These are phyloP conservation scores for Striga asiatica DNA, from an alignment of 257 asterid species.

Conservation along the genomic window DNA sequence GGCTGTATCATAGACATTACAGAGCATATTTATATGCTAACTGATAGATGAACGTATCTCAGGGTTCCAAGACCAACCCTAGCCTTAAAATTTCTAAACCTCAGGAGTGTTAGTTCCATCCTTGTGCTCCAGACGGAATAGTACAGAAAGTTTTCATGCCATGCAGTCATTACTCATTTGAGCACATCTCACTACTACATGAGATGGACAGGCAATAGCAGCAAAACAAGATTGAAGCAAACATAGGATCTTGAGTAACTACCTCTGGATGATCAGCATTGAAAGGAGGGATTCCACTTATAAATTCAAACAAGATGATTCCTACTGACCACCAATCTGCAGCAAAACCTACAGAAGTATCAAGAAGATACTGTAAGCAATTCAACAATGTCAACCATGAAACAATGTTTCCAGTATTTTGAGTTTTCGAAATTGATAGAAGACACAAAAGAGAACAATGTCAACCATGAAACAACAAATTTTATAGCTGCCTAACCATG, in stretches of 20 bases:
- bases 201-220: slow-evolving; percentile 1
- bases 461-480: background rate
- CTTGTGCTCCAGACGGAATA: slow-evolving; percentile 2
- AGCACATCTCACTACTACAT: slow-evolving; percentile 1
- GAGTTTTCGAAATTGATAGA: slow-evolving; percentile 7
- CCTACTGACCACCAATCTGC: slow-evolving; percentile 99
- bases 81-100: background rate
- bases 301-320: slow-evolving; percentile 66
- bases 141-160: background rate
- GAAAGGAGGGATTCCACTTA: slow-evolving; percentile 79
- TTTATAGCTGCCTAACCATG: slow-evolving; percentile 51
- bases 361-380: slow-evolving; percentile 21
- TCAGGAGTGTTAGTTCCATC: background rate
- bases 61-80: background rate
- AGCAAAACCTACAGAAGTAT: slow-evolving; percentile 53
- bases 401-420: background rate
- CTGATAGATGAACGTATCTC: background rate
- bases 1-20: background rate
- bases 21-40: background rate
- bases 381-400: slow-evolving; percentile 7
- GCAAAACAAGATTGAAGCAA: slow-evolving; percentile 10
- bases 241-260: slow-evolving; percentile 17
- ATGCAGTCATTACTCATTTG: slow-evolving; percentile 2
- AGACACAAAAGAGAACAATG: slow-evolving; percentile 18
- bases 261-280: slow-evolving; percentile 85